Conservation (phyloP, 164 flowering plant genomes). For the Berberis vulgaris region DNA sequence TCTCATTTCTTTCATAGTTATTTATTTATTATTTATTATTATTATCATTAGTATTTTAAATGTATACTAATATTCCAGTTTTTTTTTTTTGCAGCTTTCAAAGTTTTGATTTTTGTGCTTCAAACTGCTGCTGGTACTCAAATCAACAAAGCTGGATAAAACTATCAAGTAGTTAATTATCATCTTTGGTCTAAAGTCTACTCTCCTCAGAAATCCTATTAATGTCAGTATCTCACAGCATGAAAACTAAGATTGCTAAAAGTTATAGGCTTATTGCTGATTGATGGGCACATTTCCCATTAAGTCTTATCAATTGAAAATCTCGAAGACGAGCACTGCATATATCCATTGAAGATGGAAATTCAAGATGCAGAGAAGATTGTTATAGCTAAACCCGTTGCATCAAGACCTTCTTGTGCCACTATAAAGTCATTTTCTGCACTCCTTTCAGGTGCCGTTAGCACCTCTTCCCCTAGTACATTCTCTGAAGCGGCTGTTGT, state of each 20-base stretch:
- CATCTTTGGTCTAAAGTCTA: too few relatives aligned
- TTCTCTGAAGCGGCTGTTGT: conserved; percentile 39
- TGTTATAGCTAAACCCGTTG: conserved; percentile 72
- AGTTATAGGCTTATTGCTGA: conserved; percentile 2
- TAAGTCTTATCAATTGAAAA: conserved; percentile 3
- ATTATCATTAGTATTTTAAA: too few relatives aligned
- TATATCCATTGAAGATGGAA: conserved; percentile 43
- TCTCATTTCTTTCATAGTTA: too few relatives aligned
- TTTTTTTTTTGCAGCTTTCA: too few relatives aligned
- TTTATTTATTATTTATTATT: too few relatives aligned
- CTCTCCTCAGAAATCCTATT: too few relatives aligned
- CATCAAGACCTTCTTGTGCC: conserved; percentile 78
- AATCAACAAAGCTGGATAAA: too few relatives aligned
- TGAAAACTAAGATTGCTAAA: neutral
- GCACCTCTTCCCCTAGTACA: conserved; percentile 38
- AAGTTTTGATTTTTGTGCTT: too few relatives aligned
- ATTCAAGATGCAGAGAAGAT: conserved; percentile 50
- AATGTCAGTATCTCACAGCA: neutral
- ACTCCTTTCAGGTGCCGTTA: conserved; percentile 66
- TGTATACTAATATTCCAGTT: too few relatives aligned
- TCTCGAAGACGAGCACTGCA: conserved; percentile 8
- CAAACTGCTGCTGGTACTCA: too few relatives aligned
- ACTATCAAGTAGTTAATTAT: too few relatives aligned
- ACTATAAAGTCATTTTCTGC: conserved; percentile 56
- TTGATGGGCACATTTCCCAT: neutral